Evolutionary conservation across 257 asterid genomes (phyloP).

Genomic region (Apocynum venetum): DNA sequence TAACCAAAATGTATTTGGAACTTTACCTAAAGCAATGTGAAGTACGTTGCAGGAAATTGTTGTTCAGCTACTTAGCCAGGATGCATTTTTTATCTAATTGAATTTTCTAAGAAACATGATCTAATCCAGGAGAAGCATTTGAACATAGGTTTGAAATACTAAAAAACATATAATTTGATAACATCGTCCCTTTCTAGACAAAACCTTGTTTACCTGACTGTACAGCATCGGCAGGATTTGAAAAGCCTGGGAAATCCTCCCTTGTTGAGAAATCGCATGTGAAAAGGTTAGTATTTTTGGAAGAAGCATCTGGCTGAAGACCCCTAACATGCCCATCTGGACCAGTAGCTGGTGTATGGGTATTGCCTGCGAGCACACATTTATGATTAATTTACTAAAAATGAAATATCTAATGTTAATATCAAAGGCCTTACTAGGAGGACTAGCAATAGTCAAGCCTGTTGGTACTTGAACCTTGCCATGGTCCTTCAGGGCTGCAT

Average conservation of each 20-base stretch:
- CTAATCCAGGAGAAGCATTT: background rate
- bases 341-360: conserved; percentile 34
- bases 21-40: background rate
- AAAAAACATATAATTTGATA: background rate
- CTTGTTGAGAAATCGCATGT: conserved; percentile 33
- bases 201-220: conserved; percentile 52
- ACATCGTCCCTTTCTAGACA: background rate
- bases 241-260: conserved; percentile 68
- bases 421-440: conserved; percentile 51
- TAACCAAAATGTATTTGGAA: background rate
- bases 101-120: background rate
- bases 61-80: background rate
- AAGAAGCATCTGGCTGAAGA: conserved; percentile 39
- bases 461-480: conserved; percentile 43
- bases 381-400: conserved; percentile 17
- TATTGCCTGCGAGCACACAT: conserved; percentile 39
- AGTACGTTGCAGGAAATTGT: background rate
- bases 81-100: background rate
- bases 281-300: conserved; percentile 31
- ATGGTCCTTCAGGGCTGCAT: conserved; percentile 46
- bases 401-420: background rate
- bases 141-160: background rate
- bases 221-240: conserved; percentile 51
- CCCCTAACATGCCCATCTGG: conserved; percentile 35
- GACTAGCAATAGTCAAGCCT: conserved; percentile 43